These are phyloP conservation scores for Dioscorea dumetorum DNA, from an alignment of 106 monocot genomes.

Conservation along the genomic window DNA sequence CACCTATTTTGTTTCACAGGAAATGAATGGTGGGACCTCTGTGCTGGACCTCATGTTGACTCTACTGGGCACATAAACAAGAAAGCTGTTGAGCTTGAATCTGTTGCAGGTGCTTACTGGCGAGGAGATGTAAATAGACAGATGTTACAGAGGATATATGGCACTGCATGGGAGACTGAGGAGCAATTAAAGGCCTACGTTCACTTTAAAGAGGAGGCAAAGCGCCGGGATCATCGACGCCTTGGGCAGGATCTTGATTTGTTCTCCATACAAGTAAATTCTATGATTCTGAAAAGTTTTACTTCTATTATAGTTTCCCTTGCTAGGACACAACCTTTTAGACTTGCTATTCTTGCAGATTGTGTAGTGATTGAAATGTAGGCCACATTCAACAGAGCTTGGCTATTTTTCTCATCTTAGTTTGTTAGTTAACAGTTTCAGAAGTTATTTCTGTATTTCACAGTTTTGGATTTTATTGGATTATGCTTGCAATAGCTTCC, in stretches of 20 bases:
- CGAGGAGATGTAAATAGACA: constrained; percentile 82
- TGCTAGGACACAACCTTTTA: too few species aligned
- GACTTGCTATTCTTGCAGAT: too few species aligned
- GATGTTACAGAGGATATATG: constrained; percentile 96
- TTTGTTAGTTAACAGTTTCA: too few species aligned
- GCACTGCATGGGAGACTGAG: constrained; percentile 92
- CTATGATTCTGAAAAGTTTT: too few species aligned
- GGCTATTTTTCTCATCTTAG: too few species aligned
- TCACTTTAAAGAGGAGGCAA: constrained; percentile 90
- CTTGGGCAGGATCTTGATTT: constrained; percentile 95
- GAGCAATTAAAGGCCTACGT: constrained; percentile 85
- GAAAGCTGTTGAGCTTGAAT: constrained; percentile 88
- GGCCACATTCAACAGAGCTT: too few species aligned
- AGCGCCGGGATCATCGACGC: constrained; percentile 91
- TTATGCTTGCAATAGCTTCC: too few species aligned
- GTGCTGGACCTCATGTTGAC: constrained; percentile 97
- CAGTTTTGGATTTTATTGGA: too few species aligned
- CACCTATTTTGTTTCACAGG: constrained; percentile 20
- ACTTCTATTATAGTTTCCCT: too few species aligned
- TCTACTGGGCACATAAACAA: constrained; percentile 77
- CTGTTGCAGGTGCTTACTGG: constrained; percentile 98
- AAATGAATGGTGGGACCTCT: constrained; percentile 99
- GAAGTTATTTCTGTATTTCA: too few species aligned
- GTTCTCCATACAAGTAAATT: constrained; percentile 78
- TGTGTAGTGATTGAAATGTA: too few species aligned